A percentile compares a stretch with the other conserved stretches of the same genome.
These are phyloP conservation scores for Tolypocladium endophyticum DNA, from an alignment of 2,329 filamentous ascomycete species.

Conservation along the genomic window DNA sequence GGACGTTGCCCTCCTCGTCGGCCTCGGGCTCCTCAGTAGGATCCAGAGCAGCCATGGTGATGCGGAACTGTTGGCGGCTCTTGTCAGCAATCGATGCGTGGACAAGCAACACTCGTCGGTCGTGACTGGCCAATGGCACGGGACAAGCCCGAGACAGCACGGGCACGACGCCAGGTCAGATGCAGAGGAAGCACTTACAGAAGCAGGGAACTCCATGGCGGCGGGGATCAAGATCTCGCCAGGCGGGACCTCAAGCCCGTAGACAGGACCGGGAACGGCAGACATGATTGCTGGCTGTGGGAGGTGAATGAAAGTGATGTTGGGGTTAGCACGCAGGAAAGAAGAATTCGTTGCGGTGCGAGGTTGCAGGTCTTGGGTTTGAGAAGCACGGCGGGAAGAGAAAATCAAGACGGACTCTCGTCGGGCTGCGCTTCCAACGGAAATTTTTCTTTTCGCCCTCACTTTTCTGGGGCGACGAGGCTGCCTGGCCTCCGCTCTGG, in stretches of 20 bases:
- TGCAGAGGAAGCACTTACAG: conserved; percentile 47
- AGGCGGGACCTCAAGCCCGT: conserved; percentile 82
- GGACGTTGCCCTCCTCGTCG: conserved; percentile 51
- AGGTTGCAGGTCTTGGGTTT: not conserved
- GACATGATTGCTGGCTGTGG: conserved; percentile 34
- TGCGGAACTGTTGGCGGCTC: conserved; percentile 59
- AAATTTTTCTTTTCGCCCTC: conserved; percentile 17
- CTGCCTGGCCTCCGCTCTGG: conserved; percentile 4
- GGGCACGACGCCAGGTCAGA: not conserved
- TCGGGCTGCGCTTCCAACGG: not conserved
- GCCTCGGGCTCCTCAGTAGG: conserved; percentile 65
- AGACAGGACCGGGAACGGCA: conserved; percentile 64
- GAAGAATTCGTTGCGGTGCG: not conserved
- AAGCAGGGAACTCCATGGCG: conserved; percentile 67
- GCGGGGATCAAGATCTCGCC: conserved; percentile 76
- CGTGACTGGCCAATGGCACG: not conserved
- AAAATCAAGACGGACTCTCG: not conserved
- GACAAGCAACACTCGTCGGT: not conserved
- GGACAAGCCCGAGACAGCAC: not conserved
- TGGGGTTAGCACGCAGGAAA: not conserved
- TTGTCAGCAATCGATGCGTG: conserved; percentile 15
- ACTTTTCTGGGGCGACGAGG: conserved; percentile 4
- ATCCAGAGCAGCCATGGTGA: conserved; percentile 98
- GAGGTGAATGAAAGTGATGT: not conserved
- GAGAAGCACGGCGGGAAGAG: not conserved